These are phyloP conservation scores for Russula griseocarnosa DNA, from an alignment of 768 basidiomycete genomes.

Conservation along the genomic window DNA sequence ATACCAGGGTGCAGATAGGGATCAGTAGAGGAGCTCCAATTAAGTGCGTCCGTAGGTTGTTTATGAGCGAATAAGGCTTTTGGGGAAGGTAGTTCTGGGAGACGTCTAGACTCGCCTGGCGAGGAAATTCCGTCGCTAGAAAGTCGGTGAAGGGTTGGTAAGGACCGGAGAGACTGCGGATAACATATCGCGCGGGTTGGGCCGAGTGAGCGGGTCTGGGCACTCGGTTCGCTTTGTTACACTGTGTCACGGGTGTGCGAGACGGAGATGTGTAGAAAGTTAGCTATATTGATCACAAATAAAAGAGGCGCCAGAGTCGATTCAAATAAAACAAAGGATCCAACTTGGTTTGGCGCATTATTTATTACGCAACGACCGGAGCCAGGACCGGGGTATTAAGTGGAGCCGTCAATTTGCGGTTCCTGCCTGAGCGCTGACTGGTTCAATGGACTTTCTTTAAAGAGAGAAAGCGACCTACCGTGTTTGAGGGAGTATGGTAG, in stretches of 20 bases:
- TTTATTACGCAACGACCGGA: constrained; percentile 8
- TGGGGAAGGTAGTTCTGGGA: background rate
- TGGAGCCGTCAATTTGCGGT: background rate
- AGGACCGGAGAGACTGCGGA: constrained; percentile 11
- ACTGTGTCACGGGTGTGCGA: constrained; percentile 1
- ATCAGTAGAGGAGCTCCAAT: constrained; percentile 12
- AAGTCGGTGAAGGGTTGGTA: constrained; percentile 14
- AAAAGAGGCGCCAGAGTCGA: constrained; percentile 6
- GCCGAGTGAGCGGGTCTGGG: background rate
- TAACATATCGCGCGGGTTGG: background rate
- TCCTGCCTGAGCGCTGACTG: background rate
- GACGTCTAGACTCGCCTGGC: background rate
- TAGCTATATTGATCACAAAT: constrained; percentile 8
- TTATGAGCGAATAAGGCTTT: background rate
- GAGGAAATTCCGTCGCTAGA: constrained; percentile 15
- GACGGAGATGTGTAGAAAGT: constrained; percentile 11
- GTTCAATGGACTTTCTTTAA: background rate
- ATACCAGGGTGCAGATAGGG: constrained; percentile 11
- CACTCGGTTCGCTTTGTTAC: constrained; percentile 14
- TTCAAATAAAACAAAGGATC: constrained; percentile 5
- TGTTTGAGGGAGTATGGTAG: background rate
- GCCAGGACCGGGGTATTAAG: constrained; percentile 5
- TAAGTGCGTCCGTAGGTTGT: background rate
- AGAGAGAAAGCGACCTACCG: background rate
- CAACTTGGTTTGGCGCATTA: background rate